Evolutionary conservation across 352 stramenopile species (phyloP).

Genomic region (Pythium chondricola): DNA sequence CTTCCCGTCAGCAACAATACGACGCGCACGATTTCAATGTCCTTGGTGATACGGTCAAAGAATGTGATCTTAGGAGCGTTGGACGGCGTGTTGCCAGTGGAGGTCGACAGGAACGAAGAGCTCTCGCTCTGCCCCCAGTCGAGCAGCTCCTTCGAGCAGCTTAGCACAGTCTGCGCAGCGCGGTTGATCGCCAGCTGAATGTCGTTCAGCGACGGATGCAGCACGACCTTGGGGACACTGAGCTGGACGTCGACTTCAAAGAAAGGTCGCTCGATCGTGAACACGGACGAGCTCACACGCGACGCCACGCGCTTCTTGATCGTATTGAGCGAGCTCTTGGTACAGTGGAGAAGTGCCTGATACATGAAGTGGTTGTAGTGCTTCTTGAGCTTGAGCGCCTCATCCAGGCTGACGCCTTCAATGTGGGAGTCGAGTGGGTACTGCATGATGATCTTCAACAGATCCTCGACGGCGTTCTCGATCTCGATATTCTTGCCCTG

Average conservation of each 20-base stretch:
- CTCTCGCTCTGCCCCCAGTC: slow-evolving; percentile 90
- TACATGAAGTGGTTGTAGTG: slow-evolving; percentile 99
- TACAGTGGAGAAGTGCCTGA: slow-evolving; percentile 94
- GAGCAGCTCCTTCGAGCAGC: slow-evolving; percentile 94
- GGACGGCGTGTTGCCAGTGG: slow-evolving; percentile 17
- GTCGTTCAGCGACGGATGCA: slow-evolving; percentile 95
- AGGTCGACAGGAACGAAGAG: slow-evolving; percentile 20
- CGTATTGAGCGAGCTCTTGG: slow-evolving; percentile 97
- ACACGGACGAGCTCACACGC: slow-evolving; percentile 72
- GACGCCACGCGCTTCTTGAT: slow-evolving; percentile 97
- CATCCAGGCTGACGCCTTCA: slow-evolving; percentile 89
- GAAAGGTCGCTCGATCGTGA: slow-evolving; percentile 93
- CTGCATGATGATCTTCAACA: slow-evolving; percentile 94
- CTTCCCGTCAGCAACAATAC: slow-evolving; percentile 95
- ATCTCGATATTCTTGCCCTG: slow-evolving; percentile 98
- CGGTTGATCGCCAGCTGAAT: slow-evolving; percentile 98
- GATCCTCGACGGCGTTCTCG: slow-evolving; percentile 96
- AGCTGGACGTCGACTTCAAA: slow-evolving; percentile 98
- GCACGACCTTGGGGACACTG: slow-evolving; percentile 88
- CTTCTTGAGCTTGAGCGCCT: slow-evolving; percentile 95
- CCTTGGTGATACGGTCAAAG: slow-evolving; percentile 97
- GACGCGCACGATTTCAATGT: slow-evolving; percentile 98
- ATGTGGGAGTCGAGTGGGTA: slow-evolving; percentile 96
- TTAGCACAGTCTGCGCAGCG: slow-evolving; percentile 94
- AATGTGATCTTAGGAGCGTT: slow-evolving; percentile 84